Percentiles rank a stretch among this genome's conserved stretches.
These are phyloP conservation scores for Arthroderma sp. DNA, from an alignment of 2,329 filamentous ascomycete genomes.

Conservation along the genomic window DNA sequence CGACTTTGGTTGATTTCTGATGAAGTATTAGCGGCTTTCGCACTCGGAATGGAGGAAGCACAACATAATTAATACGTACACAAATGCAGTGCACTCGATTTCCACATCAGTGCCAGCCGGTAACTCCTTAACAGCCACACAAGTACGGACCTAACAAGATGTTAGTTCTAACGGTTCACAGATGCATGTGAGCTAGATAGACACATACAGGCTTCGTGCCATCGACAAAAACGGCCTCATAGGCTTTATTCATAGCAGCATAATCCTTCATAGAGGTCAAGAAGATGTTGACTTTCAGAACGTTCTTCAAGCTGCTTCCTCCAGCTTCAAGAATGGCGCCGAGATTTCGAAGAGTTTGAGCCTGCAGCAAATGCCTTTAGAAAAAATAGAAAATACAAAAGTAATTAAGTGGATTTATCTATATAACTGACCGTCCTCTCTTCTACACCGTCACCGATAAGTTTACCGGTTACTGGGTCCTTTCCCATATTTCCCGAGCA, in stretches of 20 bases:
- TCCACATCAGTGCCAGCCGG: constrained; percentile 8
- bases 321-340: constrained; percentile 46
- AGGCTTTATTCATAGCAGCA: constrained; percentile 69
- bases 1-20: no score
- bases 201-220: constrained; percentile 7
- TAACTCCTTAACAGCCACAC: constrained; percentile 8
- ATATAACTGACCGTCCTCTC: constrained; percentile 8
- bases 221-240: constrained; percentile 47
- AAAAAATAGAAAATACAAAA: neutral
- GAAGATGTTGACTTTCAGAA: constrained; percentile 56
- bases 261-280: constrained; percentile 54
- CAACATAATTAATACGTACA: neutral
- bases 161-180: no score
- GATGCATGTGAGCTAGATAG: no score
- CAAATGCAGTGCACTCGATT: constrained; percentile 6
- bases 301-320: constrained; percentile 45
- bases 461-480: constrained; percentile 39
- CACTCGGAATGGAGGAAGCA: no score
- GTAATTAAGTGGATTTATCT: neutral
- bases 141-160: neutral
- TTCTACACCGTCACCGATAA: constrained; percentile 39
- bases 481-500: constrained; percentile 52
- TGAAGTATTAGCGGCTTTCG: no score
- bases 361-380: neutral
- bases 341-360: constrained; percentile 46